Base-by-base conservation (phyloP, 75 land plant species). In the Pinus tabuliformis region DNA sequence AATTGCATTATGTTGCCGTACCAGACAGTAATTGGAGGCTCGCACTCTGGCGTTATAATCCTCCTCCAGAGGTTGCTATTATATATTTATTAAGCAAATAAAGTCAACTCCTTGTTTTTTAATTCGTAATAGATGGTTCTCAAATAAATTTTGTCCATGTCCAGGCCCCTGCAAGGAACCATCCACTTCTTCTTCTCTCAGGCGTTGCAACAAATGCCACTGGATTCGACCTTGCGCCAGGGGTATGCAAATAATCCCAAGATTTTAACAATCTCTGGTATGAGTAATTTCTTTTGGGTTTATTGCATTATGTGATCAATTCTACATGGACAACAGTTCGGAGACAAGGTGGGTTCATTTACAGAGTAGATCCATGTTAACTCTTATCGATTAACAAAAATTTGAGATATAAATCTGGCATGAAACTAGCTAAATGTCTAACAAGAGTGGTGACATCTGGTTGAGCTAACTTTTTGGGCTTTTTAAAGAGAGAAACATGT, bases 121-220 rank as follows among this genome's bases (percentile, higher is more conserved):
- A 6, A 42, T 65, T 75, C 17, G 2, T 56, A 13, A 13, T 52
- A 24, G 62, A 9, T 75, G 57, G 17, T 73, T 56, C 17, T 26
- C 45, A 3, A 5, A 54, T 75, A 70, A 58, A 60, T 21, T 60
- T 60, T 60, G 62, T 20, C 5, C 62, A 60, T 45, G 36, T 77
- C 70, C 75, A 97, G 99, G 95, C 91, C 15, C 90, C 95, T 26
- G 42, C 71, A 45, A 88, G 99, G 78, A 97, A 92, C 84, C 99
- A 97, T 86, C 99, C 99, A 18, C 76, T 97, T 78, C 73, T 97
- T 85, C 82, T 97, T 54, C 80, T 97, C 56, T 97, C 99, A 24
- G 99, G 99, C 15, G 95, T 97, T 57, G 99, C 93, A 37, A 97
- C 99, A 17, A 97, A 97, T 83, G 99, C 99, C 7, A 92, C 95